Evolutionary conservation across 139 green algal genomes (phyloP).

Genomic region (Chlamydomonas sp.): DNA sequence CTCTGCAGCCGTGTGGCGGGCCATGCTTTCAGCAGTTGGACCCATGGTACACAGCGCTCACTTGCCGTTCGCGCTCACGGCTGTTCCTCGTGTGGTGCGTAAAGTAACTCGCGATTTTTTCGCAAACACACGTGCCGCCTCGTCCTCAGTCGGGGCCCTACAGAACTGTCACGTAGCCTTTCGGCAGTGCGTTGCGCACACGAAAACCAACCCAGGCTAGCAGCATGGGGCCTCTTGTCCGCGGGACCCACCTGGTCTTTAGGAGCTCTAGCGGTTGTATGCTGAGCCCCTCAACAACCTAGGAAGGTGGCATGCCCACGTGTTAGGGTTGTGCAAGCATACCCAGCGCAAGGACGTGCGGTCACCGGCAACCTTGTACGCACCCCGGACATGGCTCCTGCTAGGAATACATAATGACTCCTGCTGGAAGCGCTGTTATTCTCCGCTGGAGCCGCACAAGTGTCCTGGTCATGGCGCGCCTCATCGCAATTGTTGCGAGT

Average conservation of each 20-base stretch:
- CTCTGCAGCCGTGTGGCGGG: too few species aligned
- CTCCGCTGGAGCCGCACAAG: too few species aligned
- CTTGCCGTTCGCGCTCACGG: too few species aligned
- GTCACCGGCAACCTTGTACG: background rate
- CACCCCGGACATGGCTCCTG: constrained; percentile 40
- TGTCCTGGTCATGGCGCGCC: too few species aligned
- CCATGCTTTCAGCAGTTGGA: too few species aligned
- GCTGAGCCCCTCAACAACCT: constrained; percentile 41
- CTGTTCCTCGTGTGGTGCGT: too few species aligned
- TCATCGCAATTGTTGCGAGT: too few species aligned
- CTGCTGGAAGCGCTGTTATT: background rate
- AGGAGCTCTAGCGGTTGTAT: constrained; percentile 58
- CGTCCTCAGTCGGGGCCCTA: too few species aligned
- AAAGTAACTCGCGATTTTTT: too few species aligned
- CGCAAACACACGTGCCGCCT: too few species aligned
- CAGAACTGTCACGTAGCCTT: background rate
- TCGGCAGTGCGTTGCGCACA: background rate
- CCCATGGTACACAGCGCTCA: too few species aligned
- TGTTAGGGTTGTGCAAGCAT: background rate
- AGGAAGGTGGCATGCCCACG: background rate
- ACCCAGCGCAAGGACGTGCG: background rate
- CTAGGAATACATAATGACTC: constrained; percentile 44
- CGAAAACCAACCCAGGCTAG: background rate
- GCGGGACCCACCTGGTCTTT: constrained; percentile 39
- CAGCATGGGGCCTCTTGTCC: background rate